Base-by-base conservation (phyloP, 805 yeast species). In the Yarrowia divulgata region DNA sequence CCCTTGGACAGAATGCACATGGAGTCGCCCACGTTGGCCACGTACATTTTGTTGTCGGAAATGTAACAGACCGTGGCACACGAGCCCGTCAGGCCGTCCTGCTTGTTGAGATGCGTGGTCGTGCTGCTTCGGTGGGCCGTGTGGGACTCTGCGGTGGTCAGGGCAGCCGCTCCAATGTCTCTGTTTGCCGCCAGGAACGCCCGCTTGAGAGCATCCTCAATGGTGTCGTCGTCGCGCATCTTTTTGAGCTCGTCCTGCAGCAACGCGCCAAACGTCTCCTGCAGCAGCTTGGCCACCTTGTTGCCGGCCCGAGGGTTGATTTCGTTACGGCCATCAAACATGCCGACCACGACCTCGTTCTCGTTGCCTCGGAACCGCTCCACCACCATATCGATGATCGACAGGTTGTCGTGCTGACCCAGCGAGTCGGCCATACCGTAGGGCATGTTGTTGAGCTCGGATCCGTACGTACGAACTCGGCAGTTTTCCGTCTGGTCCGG, bases 371-470 rank as follows among this genome's bases (percentile, higher is more conserved):
- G 83, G 79, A 93, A 92, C 73, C 90, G 88, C 74, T 93, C 97
- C 72, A 90, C 85, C 43, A 95, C 93, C 48, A 91, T 87, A 79
- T 95, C 99, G 75, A 97, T 85, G 7, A 89, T 85, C 0, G 93
- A 85, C 3, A 95, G 85, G 70, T 77, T 77, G 58, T 82, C 81
- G 64, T 87, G 81, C 67, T 82, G 82, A 1, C 97, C 97, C 73
- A 94, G 81, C 3, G 89, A 82, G 78, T 95, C 99, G 1, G 98
- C 90, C 63, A 95, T 93, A 76, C 99, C 99, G 75, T 93, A 92
- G 0, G 92, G 87, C 81, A 90, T 85, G 57, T 85, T 86, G 60
- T 89, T 88, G 29, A 91, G 79, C 63, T 87, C 89, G 0, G 97
- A 89, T 16, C 93, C 94, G 0, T 97, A 90, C 0, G 98, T 91